Evolutionary conservation across 108 stramenopile species (phyloP), one percentile per base, ranked within the genome.

Genomic region (Discostella pseudostelligera): DNA sequence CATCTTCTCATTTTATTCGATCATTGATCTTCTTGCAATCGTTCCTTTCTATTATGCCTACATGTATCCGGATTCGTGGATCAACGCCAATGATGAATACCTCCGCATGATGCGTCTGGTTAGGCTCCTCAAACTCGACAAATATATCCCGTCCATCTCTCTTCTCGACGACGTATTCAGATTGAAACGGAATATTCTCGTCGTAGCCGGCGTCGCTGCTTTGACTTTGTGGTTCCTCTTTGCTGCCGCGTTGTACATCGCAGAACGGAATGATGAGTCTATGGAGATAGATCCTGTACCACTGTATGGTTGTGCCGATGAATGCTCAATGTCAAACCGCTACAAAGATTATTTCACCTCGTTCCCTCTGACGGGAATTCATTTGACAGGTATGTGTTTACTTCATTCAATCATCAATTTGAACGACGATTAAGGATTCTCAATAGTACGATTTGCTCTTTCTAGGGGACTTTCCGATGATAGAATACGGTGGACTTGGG

Each of bases 101-200:
- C 67, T 92, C 10, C 77, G 93, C 28, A 92, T 96, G 84, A 68
- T 89, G 25, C 91, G 95, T 60, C 82, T 96, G 11, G 37, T 93
- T 29, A 86, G 95, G 35, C 84, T 92, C 12, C 45, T 92, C n/a
- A 94, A 94, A 59, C 76, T 95, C 8, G 95, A 96, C 74, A 94
- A 94, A 72, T 96, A 94, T 45, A 65, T 90, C 45, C 95, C 95
- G 16, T 91, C 84, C 37, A 87, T 96, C 44, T 69, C 86, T 39
- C 69, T 96, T 20, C 83, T 96, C 37, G 95, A 96, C 53, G 93
- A 96, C 62, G 93, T 93, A 22, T 58, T 96, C 26, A 82, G 95
- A 4, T 68, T 92, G 21, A 94, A 94, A 69, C 62, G 62, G 50
- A 67, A 80, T 14, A 74, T 85, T 13, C 64, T 96, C 0, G 66